phyloP scores from a whole-genome alignment of 768 basidiomycete genomes.

The Calocybe gangraenosa region DNA sequence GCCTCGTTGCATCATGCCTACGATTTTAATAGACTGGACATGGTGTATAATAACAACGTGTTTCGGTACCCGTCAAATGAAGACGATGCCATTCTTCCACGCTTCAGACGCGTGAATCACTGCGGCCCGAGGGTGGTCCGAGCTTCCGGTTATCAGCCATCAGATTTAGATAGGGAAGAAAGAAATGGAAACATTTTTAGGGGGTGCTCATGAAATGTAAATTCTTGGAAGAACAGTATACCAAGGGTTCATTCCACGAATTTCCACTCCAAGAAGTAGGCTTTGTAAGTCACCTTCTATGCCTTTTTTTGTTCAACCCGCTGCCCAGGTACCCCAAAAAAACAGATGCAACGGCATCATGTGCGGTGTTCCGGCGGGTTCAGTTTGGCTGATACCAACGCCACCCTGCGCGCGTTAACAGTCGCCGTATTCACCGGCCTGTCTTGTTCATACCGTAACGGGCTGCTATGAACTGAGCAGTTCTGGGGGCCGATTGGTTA shows the following conservation, averaged over 20 bases:
- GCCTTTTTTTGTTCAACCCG: constrained; percentile 5
- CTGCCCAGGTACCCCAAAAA: constrained; percentile 11
- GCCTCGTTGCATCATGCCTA: constrained; percentile 6
- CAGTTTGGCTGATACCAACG: constrained; percentile 4
- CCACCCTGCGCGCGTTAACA: background rate
- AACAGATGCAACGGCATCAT: constrained; percentile 6
- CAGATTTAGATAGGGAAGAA: no score
- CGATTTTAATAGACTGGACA: background rate
- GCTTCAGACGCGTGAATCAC: constrained; percentile 17
- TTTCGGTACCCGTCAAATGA: constrained; percentile 12
- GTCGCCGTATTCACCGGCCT: no score
- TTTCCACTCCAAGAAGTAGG: no score
- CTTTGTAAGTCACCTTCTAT: constrained; percentile 1
- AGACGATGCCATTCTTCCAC: constrained; percentile 10
- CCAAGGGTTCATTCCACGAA: no score
- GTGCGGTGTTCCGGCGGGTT: constrained; percentile 6
- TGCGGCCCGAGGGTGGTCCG: constrained; percentile 17
- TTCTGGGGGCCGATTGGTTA: no score
- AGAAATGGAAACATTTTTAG: no score
- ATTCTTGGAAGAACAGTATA: no score
- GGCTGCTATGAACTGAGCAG: no score
- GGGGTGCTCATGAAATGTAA: no score
- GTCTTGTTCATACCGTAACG: no score
- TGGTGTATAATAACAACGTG: constrained; percentile 13
- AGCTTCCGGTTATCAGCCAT: no score